Evolutionary conservation across 306 rosid species (phyloP).

Genomic region (Rubus idaeus): DNA sequence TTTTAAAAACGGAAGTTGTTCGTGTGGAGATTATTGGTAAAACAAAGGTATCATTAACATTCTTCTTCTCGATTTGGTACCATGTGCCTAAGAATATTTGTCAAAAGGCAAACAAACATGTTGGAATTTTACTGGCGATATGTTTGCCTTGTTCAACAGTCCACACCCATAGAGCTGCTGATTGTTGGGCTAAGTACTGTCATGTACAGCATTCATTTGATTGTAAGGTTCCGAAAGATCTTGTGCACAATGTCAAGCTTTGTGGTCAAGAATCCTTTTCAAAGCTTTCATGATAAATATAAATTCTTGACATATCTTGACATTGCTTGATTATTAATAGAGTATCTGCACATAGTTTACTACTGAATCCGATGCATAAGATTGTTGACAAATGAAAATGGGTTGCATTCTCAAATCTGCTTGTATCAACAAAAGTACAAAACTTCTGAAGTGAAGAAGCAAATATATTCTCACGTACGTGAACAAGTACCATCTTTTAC

Average conservation of each 20-base stretch:
- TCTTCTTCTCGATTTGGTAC: background rate
- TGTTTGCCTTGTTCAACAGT: background rate
- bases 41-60: background rate
- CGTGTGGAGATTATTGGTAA: constrained; percentile 95
- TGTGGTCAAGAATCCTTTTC: no score
- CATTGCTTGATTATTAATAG: background rate
- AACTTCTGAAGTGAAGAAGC: background rate
- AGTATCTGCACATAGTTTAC: background rate
- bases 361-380: background rate
- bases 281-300: background rate
- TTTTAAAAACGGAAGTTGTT: constrained; percentile 79
- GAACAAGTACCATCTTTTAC: background rate
- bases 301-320: background rate
- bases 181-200: background rate
- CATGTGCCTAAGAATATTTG: background rate
- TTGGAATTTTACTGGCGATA: background rate
- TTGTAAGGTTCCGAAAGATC: background rate
- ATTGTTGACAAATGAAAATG: background rate
- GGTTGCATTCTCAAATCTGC: background rate
- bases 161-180: background rate
- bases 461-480: background rate
- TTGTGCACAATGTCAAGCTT: no score
- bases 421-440: background rate
- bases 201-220: background rate
- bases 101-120: background rate